Percentiles rank a stretch among this genome's conserved stretches.
Conservation (phyloP, 164 flowering plant species). For the Vitis rotundifolia region DNA sequence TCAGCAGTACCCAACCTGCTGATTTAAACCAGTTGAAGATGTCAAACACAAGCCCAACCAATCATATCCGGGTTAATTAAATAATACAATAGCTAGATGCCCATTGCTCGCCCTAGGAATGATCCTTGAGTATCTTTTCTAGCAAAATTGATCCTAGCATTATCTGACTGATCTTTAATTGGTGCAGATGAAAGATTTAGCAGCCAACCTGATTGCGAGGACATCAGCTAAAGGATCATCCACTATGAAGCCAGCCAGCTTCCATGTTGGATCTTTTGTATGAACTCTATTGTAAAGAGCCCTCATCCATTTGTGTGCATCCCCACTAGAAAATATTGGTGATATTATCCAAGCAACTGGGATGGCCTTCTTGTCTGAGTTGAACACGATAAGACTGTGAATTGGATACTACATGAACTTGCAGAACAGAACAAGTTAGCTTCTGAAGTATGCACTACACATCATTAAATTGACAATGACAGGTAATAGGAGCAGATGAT, state of each 20-base stretch:
- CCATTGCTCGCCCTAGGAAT: not conserved
- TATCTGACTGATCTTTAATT: not conserved
- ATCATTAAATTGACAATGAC: not conserved
- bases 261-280: slow-evolving; percentile 89
- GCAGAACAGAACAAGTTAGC: slow-evolving; percentile 25
- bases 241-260: slow-evolving; percentile 81
- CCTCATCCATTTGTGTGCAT: slow-evolving; percentile 82
- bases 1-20: too few relatives aligned
- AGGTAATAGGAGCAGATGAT: not conserved
- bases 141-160: slow-evolving; percentile 4
- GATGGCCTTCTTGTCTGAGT: slow-evolving; percentile 85
- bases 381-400: slow-evolving; percentile 88
- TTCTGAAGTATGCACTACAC: slow-evolving; percentile 8
- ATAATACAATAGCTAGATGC: not conserved
- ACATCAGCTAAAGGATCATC: slow-evolving; percentile 81
- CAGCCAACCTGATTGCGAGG: slow-evolving; percentile 59
- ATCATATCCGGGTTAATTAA: too few relatives aligned
- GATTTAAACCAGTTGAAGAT: too few relatives aligned
- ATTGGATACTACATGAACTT: slow-evolving; percentile 61
- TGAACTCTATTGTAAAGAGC: slow-evolving; percentile 82
- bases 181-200: not conserved
- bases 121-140: not conserved
- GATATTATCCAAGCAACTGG: slow-evolving; percentile 96
- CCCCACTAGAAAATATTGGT: slow-evolving; percentile 55
- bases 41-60: too few relatives aligned